Base-by-base conservation (phyloP, 2,329 filamentous ascomycete species). In the Paraphoma sp. region DNA sequence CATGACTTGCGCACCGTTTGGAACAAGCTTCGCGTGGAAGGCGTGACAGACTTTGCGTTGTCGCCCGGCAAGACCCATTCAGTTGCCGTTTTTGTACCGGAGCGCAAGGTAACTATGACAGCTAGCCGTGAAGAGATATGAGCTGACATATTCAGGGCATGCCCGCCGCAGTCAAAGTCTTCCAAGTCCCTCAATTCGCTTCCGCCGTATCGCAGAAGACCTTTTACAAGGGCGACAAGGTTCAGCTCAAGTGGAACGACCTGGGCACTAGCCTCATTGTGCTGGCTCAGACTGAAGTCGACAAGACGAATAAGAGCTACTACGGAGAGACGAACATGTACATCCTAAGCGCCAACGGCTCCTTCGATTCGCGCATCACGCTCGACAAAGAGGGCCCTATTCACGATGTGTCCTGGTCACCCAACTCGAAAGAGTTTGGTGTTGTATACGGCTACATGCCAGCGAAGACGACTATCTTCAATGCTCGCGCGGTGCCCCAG, bases 181-280 rank as follows among this genome's bases (percentile, higher is more conserved):
- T 90, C 82, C 92, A 94, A 66, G 91, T 98, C 36, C 94, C 95
- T 42, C 85, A 95, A 68, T 98, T 98, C 80, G 85, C 80, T 62
- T 82, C 82, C 51, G 89, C 93, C 4, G 88, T 97, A 48, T 97
- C 94, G 40, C 94, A 98, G 77, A 99, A 99, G 88, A 97, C 90
- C 1, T 99, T 99, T 76, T 99, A 93, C 87, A 99, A 99, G 83
- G 93, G 93, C 62, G 95, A 99, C 83, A 98, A 98, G 83, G 94
- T 99, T 46, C 93, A 97, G 79, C 83, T 99, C 74, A 97, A 97
- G 82, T 99, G 95, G 95, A 99, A 99, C 80, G 87, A 89, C 65
- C 84, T 92, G 60, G 95, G 95, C 51, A 97, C 93, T 38, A 94
- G 89, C 75, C 80, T 98, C 74, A 90, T 99, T 72, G 94, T 98